Conservation (phyloP, 345 rosid genomes). For the Salix brachista region DNA sequence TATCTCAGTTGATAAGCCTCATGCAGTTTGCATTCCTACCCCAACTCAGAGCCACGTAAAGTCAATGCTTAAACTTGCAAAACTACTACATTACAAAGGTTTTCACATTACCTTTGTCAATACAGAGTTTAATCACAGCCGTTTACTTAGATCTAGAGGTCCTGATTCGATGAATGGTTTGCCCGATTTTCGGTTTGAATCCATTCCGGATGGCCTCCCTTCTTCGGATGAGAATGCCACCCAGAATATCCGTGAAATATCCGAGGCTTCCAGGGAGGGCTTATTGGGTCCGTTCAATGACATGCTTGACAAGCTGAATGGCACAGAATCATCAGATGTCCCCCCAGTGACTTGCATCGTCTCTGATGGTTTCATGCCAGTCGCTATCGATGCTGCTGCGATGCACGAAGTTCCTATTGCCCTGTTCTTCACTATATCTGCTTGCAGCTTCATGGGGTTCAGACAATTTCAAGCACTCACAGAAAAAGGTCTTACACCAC, state of each 20-base stretch:
- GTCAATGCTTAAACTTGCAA: slow-evolving; percentile 11
- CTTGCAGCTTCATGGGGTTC: not conserved
- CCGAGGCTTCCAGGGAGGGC: not conserved
- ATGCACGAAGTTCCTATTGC: not conserved
- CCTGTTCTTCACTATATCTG: not conserved
- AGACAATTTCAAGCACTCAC: not conserved
- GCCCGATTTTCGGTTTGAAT: not conserved
- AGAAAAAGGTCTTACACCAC: not conserved
- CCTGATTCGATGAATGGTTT: not conserved
- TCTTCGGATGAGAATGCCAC: not conserved
- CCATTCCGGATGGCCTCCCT: not conserved
- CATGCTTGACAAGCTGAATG: not conserved
- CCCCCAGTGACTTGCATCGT: not conserved
- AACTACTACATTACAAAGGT: slow-evolving; percentile 7
- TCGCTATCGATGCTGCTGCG: not conserved
- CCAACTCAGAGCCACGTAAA: slow-evolving; percentile 13
- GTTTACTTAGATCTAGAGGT: not conserved
- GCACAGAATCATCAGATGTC: not conserved
- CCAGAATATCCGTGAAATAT: not conserved
- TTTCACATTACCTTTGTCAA: not conserved
- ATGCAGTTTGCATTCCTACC: slow-evolving; percentile 5
- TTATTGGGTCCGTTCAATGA: not conserved
- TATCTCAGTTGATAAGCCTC: not conserved
- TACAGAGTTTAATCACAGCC: not conserved
- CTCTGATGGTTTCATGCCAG: not conserved